phyloP scores from a whole-genome alignment of 306 rosid species.

The Spatholobus suberectus region DNA sequence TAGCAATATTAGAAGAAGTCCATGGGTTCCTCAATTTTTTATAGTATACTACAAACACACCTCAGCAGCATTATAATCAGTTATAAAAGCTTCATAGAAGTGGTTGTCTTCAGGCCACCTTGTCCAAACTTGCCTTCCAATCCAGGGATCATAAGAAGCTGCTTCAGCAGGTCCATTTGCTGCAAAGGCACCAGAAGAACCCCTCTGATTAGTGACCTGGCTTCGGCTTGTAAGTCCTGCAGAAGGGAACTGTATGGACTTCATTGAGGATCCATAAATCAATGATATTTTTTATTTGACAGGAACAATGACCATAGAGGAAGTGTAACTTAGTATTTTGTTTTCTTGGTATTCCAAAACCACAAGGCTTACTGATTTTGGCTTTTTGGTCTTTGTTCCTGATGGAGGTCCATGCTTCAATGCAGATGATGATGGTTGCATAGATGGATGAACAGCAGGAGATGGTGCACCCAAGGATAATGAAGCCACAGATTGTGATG shows the following conservation, averaged over 20 bases:
- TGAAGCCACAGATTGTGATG: conserved; percentile 54
- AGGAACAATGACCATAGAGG: conserved; percentile 35
- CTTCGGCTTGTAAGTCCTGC: conserved; percentile 58
- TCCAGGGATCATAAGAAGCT: conserved; percentile 51
- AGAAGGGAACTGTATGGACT: conserved; percentile 64
- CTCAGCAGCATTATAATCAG: conserved; percentile 66
- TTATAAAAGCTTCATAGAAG: conserved; percentile 87
- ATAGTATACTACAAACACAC: conserved; percentile 41
- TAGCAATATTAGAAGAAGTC: neutral
- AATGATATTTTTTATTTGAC: conserved; percentile 16
- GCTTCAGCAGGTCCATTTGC: conserved; percentile 57
- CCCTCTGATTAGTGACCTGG: conserved; percentile 58
- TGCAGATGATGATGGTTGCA: conserved; percentile 66
- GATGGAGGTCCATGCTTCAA: conserved; percentile 66
- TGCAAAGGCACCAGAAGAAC: conserved; percentile 53
- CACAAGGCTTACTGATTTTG: conserved; percentile 58
- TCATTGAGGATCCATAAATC: conserved; percentile 52
- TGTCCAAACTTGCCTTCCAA: conserved; percentile 85
- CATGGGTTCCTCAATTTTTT: conserved; percentile 22
- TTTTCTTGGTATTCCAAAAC: conserved; percentile 14
- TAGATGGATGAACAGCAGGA: conserved; percentile 56
- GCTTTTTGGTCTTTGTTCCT: conserved; percentile 66
- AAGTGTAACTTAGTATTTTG: conserved; percentile 15
- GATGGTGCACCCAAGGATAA: conserved; percentile 58
- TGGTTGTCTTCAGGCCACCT: conserved; percentile 95